Evolutionary conservation across 768 basidiomycete species (phyloP).

Genomic region (Cystofilobasidium macerans): DNA sequence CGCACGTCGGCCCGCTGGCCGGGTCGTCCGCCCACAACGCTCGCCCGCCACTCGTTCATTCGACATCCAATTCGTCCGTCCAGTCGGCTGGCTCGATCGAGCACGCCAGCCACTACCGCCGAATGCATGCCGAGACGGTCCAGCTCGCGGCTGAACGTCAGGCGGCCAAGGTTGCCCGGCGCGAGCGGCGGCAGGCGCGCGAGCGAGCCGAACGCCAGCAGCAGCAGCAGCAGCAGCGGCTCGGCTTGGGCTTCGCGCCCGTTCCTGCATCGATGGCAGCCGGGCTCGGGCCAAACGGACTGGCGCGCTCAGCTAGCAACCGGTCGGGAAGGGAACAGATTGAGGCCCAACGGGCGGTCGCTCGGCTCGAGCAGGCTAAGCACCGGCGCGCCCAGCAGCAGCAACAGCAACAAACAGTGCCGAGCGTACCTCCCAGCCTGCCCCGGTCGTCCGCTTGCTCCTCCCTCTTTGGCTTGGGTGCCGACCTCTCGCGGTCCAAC

Average conservation of each 20-base stretch:
- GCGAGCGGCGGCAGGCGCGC: not conserved
- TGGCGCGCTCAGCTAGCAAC: not conserved
- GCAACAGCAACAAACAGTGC: not conserved
- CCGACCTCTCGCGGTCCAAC: slow-evolving; percentile 18
- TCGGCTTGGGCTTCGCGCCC: too few relatives aligned
- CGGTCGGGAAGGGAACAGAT: not conserved
- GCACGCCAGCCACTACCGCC: slow-evolving; percentile 13
- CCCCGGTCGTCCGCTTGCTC: not conserved
- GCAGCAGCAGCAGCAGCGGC: too few relatives aligned
- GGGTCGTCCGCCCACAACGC: slow-evolving; percentile 1
- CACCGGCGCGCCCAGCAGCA: not conserved
- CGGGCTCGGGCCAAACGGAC: not conserved
- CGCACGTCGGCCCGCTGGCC: not conserved
- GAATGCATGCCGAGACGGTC: slow-evolving; percentile 19
- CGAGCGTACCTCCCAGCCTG: slow-evolving; percentile 7
- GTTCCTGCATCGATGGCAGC: too few relatives aligned
- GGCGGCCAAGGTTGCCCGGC: slow-evolving; percentile 2
- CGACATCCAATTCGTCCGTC: too few relatives aligned
- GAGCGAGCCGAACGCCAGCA: not conserved
- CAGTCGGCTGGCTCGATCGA: not conserved
- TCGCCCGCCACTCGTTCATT: not conserved
- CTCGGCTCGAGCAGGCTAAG: slow-evolving; percentile 4
- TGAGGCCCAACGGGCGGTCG: slow-evolving; percentile 1
- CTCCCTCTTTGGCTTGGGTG: slow-evolving; percentile 5
- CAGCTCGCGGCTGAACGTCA: not conserved